Percentiles rank a stretch among this genome's conserved stretches.
phyloP scores from a whole-genome alignment of 495 filamentous ascomycete genomes.

The Pyrenopolyporus hunteri region DNA sequence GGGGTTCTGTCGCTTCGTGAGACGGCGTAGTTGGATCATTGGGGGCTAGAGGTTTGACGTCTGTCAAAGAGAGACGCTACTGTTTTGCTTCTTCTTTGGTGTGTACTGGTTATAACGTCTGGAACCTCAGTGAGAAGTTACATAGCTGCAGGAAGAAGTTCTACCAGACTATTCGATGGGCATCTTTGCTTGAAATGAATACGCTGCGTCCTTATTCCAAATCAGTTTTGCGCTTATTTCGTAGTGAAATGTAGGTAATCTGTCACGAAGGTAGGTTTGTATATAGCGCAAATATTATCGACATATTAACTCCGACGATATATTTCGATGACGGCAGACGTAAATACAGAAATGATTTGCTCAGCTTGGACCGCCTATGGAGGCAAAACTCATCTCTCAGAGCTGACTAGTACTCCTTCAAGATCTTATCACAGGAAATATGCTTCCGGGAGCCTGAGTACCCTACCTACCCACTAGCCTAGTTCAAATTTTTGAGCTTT shows the following conservation, averaged over 20 bases:
- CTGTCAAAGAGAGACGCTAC: background rate
- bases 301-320: no score
- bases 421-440: conserved; percentile 6
- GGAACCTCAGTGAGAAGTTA: background rate
- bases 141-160: background rate
- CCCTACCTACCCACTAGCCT: no score
- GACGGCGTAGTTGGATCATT: background rate
- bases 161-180: background rate
- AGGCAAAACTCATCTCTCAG: no score
- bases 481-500: no score
- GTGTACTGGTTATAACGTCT: background rate
- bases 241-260: background rate
- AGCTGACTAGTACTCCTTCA: no score
- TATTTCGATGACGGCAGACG: no score
- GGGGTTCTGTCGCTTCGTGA: background rate
- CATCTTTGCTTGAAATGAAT: background rate
- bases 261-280: no score
- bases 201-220: background rate
- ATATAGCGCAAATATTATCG: no score
- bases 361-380: no score
- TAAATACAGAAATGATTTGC: conserved; percentile 14
- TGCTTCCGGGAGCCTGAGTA: background rate
- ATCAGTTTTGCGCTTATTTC: background rate
- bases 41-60: background rate
- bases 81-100: background rate